Evolutionary conservation across 1,284 basidiomycete species (phyloP).

Genomic region (Austroboletus niveus): DNA sequence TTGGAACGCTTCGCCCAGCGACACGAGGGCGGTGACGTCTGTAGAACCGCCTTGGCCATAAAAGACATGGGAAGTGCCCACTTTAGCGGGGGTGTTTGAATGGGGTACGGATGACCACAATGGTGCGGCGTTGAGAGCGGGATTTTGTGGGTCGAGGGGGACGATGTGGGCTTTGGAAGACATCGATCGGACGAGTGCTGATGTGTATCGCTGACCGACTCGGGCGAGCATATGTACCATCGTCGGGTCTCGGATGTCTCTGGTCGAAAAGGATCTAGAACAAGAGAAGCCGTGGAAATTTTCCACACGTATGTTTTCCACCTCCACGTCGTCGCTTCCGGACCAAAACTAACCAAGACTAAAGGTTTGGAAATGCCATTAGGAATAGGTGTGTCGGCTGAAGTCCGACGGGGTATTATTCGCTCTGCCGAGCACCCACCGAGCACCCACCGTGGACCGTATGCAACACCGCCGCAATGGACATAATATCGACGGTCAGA

Average conservation of each 20-base stretch:
- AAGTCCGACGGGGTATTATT: too few relatives aligned
- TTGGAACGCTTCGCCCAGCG: constrained; percentile 60
- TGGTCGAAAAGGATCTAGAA: neutral
- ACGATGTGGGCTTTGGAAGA: constrained; percentile 42
- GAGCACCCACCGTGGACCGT: too few relatives aligned
- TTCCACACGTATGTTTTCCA: too few relatives aligned
- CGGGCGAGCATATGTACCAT: constrained; percentile 21
- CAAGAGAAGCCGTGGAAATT: too few relatives aligned
- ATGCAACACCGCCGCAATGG: neutral
- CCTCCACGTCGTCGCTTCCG: too few relatives aligned
- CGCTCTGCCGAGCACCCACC: too few relatives aligned
- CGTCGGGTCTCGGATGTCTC: constrained; percentile 22
- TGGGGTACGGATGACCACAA: constrained; percentile 45
- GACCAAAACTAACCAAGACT: too few relatives aligned
- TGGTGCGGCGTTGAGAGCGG: constrained; percentile 23
- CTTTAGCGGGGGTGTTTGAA: constrained; percentile 51
- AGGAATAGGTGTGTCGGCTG: too few relatives aligned
- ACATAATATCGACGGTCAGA: neutral
- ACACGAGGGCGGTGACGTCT: constrained; percentile 53
- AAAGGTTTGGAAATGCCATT: too few relatives aligned
- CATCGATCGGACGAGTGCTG: constrained; percentile 31
- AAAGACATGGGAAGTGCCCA: constrained; percentile 64
- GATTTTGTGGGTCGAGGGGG: constrained; percentile 40
- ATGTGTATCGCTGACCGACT: constrained; percentile 19
- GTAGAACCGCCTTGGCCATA: constrained; percentile 45